Base-by-base conservation (phyloP, 495 filamentous ascomycete genomes). In the Aspergillus egyptiacus region DNA sequence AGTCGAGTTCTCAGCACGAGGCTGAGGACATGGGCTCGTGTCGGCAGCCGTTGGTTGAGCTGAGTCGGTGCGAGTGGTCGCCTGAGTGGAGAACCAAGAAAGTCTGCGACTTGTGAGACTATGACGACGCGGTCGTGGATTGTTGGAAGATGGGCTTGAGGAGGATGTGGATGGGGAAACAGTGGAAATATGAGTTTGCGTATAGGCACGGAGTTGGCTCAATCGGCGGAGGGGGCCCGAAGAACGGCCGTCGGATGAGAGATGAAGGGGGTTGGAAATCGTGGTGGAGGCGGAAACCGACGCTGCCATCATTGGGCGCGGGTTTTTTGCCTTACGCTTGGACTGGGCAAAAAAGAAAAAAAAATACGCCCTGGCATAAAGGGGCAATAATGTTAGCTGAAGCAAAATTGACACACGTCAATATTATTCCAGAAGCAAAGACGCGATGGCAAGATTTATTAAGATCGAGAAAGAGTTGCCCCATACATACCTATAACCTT, bases 181-280 rank as follows among this genome's bases (percentile, higher is more conserved):
- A 50, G 53, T 35, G 54, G 80, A 70, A 37, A 82, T 69, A 70
- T 82, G 78, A 56, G 72, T 81, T 55, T 83, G 80, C 2, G 83
- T 84, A 67, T 87, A 85, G 65, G 72, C 82, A 50, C 85, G 79
- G 44, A 94, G 73, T 67, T 87, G 85, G 53, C 77, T 85, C 46
- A 94, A 70, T 25, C 85, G 83, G 22, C 86, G 76, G 53, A 90
- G 73, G 28, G 86, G 73, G 48, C 80, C 78, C 18, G 77, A 69
- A 31, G 25, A 27, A 53, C 84, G 75, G 61, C 53, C 44, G 33
- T 70, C 66, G 46, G 69, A 48, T 46, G 57, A 44, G 33, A 39
- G 20, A 13, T 39, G 42, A 53, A 54, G 42, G 50, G 39, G 35
- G 53, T 60, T 41, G 36, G 65, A 57, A 54, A 66, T 53, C 62